Evolutionary conservation across 257 asterid species (phyloP).

Genomic region (Gentiana straminea): DNA sequence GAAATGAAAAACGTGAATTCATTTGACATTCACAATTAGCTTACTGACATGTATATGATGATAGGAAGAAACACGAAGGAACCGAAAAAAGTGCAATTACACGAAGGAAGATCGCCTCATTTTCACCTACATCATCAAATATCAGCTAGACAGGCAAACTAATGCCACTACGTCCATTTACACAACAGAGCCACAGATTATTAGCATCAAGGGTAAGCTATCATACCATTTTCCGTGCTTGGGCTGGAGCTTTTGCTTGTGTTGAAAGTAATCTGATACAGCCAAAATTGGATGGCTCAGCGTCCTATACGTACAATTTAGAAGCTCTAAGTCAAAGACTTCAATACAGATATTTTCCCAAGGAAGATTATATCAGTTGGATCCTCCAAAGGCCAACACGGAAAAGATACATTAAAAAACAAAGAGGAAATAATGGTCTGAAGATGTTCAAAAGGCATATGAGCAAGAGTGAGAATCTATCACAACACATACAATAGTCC

Average conservation of each 20-base stretch:
- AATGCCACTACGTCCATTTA: not conserved
- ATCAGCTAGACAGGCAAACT: not conserved
- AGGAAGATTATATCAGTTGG: not conserved
- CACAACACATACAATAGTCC: not conserved
- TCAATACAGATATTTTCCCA: constrained; percentile 1
- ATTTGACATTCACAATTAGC: too few relatives aligned
- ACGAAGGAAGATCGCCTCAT: too few relatives aligned
- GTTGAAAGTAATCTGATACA: constrained; percentile 42
- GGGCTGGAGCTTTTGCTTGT: constrained; percentile 49
- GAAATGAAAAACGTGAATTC: too few relatives aligned
- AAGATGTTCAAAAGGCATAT: not conserved
- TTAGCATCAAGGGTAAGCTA: not conserved
- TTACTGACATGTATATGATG: too few relatives aligned
- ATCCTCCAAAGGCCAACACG: not conserved
- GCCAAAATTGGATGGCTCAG: constrained; percentile 27
- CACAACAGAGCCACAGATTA: not conserved
- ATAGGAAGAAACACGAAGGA: too few relatives aligned
- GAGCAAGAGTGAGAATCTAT: not conserved
- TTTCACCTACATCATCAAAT: too few relatives aligned
- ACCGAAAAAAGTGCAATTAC: too few relatives aligned
- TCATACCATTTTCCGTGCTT: constrained; percentile 51
- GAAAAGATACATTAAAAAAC: not conserved
- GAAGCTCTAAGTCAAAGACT: constrained; percentile 11
- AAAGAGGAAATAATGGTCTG: not conserved
- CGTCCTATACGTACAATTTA: constrained; percentile 27